A percentile compares a stretch with the other conserved stretches of the same genome.
Evolutionary conservation across 176 grass and related monocot genomes (phyloP).

Genomic region (Saccharum spontaneum): DNA sequence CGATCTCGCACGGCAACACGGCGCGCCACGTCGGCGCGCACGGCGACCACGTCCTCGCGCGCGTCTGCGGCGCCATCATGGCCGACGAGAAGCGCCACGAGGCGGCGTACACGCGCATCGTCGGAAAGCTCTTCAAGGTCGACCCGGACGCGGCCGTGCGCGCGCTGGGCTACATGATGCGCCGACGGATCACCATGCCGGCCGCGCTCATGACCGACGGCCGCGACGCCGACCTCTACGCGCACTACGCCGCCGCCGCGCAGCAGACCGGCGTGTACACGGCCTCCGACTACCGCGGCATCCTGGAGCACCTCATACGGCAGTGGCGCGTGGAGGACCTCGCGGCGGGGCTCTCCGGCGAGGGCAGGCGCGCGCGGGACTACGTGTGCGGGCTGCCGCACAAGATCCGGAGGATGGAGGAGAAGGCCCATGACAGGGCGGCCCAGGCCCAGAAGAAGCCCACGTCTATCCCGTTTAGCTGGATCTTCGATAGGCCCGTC

Average conservation of each 20-base stretch:
- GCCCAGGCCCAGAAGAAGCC: slow-evolving; percentile 14
- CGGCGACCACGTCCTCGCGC: slow-evolving; percentile 57
- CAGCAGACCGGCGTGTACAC: slow-evolving; percentile 61
- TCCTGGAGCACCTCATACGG: slow-evolving; percentile 68
- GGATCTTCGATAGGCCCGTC: slow-evolving; percentile 67
- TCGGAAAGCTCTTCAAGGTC: slow-evolving; percentile 58
- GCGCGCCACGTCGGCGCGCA: slow-evolving; percentile 46
- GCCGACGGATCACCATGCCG: slow-evolving; percentile 79
- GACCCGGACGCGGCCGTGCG: slow-evolving; percentile 65
- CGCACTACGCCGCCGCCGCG: slow-evolving; percentile 50
- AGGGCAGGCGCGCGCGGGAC: slow-evolving; percentile 63
- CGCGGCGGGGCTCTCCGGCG: slow-evolving; percentile 46
- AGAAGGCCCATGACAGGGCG: slow-evolving; percentile 56
- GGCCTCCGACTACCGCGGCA: slow-evolving; percentile 50
- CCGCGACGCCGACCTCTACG: slow-evolving; percentile 53
- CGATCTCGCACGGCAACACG: slow-evolving; percentile 83
- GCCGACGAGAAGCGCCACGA: slow-evolving; percentile 92
- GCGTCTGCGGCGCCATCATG: slow-evolving; percentile 63
- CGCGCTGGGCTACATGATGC: slow-evolving; percentile 78
- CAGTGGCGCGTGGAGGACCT: slow-evolving; percentile 63
- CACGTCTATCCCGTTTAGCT: slow-evolving; percentile 44
- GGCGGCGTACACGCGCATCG: slow-evolving; percentile 58
- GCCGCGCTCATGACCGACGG: slow-evolving; percentile 76
- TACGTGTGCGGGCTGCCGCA: slow-evolving; percentile 61
- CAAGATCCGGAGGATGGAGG: slow-evolving; percentile 68